A percentile compares a stretch with the other conserved stretches of the same genome.
Conservation (phyloP, 1,284 basidiomycete genomes). For the Exobasidium cylindrosporum region DNA sequence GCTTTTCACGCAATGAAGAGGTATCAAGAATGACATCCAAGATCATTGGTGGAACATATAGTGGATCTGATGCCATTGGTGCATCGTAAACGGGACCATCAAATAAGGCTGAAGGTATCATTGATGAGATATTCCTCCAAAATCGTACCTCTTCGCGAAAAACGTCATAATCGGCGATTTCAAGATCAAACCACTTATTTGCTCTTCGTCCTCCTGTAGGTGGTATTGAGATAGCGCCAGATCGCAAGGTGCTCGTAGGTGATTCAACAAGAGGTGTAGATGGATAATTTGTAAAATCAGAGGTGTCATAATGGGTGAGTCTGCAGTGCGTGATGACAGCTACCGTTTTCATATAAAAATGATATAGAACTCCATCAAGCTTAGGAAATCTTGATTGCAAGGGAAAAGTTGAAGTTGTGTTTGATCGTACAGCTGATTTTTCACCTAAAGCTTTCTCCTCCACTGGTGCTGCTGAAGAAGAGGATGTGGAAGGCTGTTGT, state of each 20-base stretch:
- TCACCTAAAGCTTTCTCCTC: neutral
- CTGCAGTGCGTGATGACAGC: slow-evolving; percentile 52
- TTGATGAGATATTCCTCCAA: slow-evolving; percentile 48
- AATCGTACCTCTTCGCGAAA: slow-evolving; percentile 53
- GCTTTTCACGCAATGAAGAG: slow-evolving; percentile 33
- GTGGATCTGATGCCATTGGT: neutral
- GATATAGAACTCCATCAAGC: slow-evolving; percentile 40
- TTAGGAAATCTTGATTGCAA: slow-evolving; percentile 19
- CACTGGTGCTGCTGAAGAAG: neutral
- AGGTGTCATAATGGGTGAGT: slow-evolving; percentile 28
- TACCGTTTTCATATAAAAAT: slow-evolving; percentile 55
- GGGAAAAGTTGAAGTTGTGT: neutral
- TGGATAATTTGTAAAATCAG: slow-evolving; percentile 2
- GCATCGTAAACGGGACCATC: neutral
- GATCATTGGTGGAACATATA: slow-evolving; percentile 47
- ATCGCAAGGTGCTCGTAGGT: neutral
- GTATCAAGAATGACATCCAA: slow-evolving; percentile 55
- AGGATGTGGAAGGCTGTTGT: slow-evolving; percentile 3
- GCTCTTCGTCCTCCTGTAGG: neutral
- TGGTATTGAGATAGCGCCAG: neutral
- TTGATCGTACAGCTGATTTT: neutral
- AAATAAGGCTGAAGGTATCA: slow-evolving; percentile 21
- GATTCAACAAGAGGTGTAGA: neutral
- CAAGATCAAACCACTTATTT: slow-evolving; percentile 53
- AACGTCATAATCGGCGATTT: slow-evolving; percentile 50